phyloP scores from a whole-genome alignment of 768 basidiomycete genomes.

The Tylopilus subfusipes region DNA sequence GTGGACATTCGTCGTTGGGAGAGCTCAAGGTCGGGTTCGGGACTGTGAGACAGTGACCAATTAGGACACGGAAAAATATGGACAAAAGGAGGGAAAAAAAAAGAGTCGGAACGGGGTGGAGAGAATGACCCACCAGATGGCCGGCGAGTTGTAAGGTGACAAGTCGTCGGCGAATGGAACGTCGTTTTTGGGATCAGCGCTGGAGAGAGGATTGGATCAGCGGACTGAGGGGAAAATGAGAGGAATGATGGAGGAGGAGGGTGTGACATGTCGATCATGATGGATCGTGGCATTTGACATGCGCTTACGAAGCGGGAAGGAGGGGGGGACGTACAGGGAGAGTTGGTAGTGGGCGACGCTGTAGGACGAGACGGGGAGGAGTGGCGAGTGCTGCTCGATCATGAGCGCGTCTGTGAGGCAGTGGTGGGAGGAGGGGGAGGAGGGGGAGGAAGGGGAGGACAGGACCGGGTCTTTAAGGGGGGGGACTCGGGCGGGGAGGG shows the following conservation, averaged over 20 bases:
- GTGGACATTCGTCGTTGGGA: constrained; percentile 68
- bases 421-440: constrained; percentile 1
- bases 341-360: constrained; percentile 63
- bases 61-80: constrained; percentile 13
- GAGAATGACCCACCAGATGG: constrained; percentile 41
- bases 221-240: background rate
- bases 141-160: constrained; percentile 45
- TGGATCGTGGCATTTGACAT: constrained; percentile 32
- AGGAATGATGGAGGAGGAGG: constrained; percentile 8
- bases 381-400: constrained; percentile 51
- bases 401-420: constrained; percentile 33
- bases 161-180: constrained; percentile 44
- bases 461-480: constrained; percentile 22
- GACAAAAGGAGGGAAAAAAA: constrained; percentile 2
- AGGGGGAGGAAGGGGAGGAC: background rate
- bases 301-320: constrained; percentile 20
- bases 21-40: constrained; percentile 53
- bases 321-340: constrained; percentile 45
- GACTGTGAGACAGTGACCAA: constrained; percentile 27
- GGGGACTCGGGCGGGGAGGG: constrained; percentile 1
- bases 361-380: constrained; percentile 49
- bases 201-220: constrained; percentile 16
- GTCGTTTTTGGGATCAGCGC: constrained; percentile 42
- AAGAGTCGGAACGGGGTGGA: constrained; percentile 15
- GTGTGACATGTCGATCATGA: constrained; percentile 28